Evolutionary conservation across 768 basidiomycete species (phyloP).

Genomic region (Tulasnella sp.): DNA sequence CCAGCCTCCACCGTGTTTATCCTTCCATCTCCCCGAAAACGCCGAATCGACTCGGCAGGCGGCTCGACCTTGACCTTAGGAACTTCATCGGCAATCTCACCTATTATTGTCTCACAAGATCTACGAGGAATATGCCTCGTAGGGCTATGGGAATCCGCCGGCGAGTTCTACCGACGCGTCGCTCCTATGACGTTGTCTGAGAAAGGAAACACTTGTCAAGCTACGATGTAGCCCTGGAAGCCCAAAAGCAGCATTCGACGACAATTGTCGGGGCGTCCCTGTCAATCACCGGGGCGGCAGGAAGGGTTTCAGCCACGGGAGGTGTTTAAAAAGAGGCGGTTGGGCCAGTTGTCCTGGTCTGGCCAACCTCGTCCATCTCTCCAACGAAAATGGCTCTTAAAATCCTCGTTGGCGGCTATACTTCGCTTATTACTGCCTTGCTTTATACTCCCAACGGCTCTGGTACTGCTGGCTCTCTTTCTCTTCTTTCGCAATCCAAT

Average conservation of each 20-base stretch:
- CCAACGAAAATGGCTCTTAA: slow-evolving; percentile 4
- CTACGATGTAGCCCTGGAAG: background rate
- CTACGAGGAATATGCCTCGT: background rate
- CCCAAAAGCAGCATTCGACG: background rate
- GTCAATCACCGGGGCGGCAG: background rate
- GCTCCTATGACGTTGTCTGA: background rate
- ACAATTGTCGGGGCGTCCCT: background rate
- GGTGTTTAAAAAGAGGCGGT: background rate
- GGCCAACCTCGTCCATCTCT: background rate
- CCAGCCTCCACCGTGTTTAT: background rate
- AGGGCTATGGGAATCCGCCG: background rate
- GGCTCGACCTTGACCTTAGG: background rate
- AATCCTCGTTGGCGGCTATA: slow-evolving; percentile 6
- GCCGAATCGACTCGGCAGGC: background rate
- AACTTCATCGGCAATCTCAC: background rate
- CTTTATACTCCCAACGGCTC: slow-evolving; percentile 1
- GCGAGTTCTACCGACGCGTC: background rate
- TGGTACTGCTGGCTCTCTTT: slow-evolving; percentile 7
- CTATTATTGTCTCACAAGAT: background rate
- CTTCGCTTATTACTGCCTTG: slow-evolving; percentile 9
- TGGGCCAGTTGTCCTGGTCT: background rate
- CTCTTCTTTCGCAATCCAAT: slow-evolving; percentile 5
- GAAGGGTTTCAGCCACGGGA: background rate
- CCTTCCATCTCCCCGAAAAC: background rate
- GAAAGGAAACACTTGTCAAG: background rate